Percentiles rank a stretch among this genome's conserved stretches.
Conservation (phyloP, 306 rosid genomes). For the Glycine soja region DNA sequence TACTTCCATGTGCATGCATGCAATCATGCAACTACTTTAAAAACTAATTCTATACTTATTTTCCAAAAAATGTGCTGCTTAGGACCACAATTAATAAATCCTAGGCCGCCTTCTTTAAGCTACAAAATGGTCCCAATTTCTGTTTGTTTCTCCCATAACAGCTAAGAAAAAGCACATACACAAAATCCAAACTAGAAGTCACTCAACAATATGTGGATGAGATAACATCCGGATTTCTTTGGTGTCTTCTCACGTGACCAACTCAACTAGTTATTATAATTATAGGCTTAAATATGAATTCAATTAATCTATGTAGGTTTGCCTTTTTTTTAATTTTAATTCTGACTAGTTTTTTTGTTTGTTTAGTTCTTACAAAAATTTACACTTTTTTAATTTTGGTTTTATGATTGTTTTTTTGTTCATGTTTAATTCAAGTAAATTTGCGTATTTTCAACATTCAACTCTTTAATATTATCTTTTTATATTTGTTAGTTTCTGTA, state of each 20-base stretch:
- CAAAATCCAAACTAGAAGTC: slow-evolving; percentile 37
- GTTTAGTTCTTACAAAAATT: too few relatives aligned
- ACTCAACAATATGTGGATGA: slow-evolving; percentile 26
- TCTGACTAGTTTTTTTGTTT: too few relatives aligned
- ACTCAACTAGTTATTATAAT: neutral
- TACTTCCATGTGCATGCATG: slow-evolving; percentile 26
- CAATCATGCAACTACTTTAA: slow-evolving; percentile 35
- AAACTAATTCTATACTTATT: neutral
- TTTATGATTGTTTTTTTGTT: too few relatives aligned
- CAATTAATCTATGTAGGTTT: too few relatives aligned
- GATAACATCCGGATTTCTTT: neutral
- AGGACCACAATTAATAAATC: slow-evolving; percentile 34
- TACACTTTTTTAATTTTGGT: too few relatives aligned
- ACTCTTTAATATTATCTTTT: too few relatives aligned
- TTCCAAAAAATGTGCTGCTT: slow-evolving; percentile 11
- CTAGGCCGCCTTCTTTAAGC: neutral
- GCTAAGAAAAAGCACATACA: slow-evolving; percentile 26
- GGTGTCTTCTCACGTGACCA: slow-evolving; percentile 13
- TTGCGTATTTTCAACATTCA: too few relatives aligned
- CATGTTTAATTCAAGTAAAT: too few relatives aligned
- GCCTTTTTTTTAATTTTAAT: too few relatives aligned
- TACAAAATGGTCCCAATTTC: slow-evolving; percentile 48
- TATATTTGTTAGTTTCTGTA: too few relatives aligned
- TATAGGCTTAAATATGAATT: too few relatives aligned
- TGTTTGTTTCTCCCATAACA: slow-evolving; percentile 32